Base-by-base conservation (phyloP, 345 rosid genomes). In the Turritis glabra region DNA sequence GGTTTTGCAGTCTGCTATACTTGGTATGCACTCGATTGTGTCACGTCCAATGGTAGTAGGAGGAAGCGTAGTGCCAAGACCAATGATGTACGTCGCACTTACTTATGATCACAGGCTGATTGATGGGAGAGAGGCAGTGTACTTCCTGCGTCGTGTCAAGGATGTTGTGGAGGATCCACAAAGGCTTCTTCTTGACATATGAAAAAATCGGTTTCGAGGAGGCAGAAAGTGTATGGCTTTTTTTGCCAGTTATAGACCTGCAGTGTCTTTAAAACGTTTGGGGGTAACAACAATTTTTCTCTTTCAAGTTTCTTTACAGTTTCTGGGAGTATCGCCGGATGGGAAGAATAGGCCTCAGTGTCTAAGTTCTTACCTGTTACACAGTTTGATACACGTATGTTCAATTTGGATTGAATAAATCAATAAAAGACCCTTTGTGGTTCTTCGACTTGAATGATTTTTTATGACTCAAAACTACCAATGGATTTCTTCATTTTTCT, bases 91-190 rank as follows among this genome's bases (percentile, higher is more conserved):
- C 70, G 82, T 91, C 9, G 92, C 97, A 12, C 85, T 91, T 7
- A 91, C 97, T 0, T 91, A 91, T 37, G 97, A 91, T 75, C 94
- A 91, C 74, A 77, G 97, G 83, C 85, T 91, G 52, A 91, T 91
- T 48, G 97, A 91, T 78, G 97, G 97, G 58, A 89, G 97, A 87
- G 97, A 91, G 88, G 97, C 97, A 1, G 94, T 91, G 43, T 87
- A 83, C 77, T 91, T 87, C 88, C 67, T 91, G 77, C 94, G 97
- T 7, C 94, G 90, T 25, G 86, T 91, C 58, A 91, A 91, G 79
- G 97, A 91, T 72, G 90, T 91, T 11, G 88, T 87, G 9, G 97
- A 91, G 79, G 97, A 91, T 64, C 97, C 97, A 4, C 92, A 90
- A 32, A 80, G 97, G 77, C 88, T 91, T 55, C 92, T 91, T 37